A percentile compares a stretch with the other conserved stretches of the same genome.
These are phyloP conservation scores for Hyaloscypha hepaticicola DNA, from an alignment of 495 filamentous ascomycete species.

Conservation along the genomic window DNA sequence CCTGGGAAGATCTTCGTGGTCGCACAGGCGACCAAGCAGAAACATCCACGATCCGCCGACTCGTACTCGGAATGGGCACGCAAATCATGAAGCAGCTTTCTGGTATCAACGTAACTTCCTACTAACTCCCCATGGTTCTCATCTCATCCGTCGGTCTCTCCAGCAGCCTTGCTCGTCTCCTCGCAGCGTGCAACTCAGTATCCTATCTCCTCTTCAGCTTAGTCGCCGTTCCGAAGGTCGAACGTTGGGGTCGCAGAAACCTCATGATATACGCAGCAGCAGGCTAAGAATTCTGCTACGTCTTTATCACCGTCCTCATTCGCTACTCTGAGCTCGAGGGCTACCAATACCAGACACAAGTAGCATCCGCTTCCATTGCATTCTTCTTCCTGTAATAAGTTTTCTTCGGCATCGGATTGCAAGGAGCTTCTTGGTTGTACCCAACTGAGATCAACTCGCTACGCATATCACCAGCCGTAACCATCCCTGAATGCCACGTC, in stretches of 20 bases:
- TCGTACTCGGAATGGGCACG: too few relatives aligned
- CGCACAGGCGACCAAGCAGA: not conserved
- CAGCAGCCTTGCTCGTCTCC: conserved; percentile 2
- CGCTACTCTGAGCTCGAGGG: conserved; percentile 40
- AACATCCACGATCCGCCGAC: too few relatives aligned
- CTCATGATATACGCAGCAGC: conserved; percentile 58
- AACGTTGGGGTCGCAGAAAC: conserved; percentile 54
- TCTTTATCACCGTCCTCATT: conserved; percentile 57
- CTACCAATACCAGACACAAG: conserved; percentile 24
- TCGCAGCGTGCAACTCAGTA: conserved; percentile 11
- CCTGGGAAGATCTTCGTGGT: conserved; percentile 7
- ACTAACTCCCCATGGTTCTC: conserved; percentile 13
- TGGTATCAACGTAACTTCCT: too few relatives aligned
- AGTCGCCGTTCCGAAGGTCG: conserved; percentile 51
- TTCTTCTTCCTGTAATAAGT: conserved; percentile 37
- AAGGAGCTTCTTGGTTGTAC: not conserved
- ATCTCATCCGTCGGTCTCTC: conserved; percentile 42
- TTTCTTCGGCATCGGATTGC: not conserved
- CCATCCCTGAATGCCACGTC: not conserved
- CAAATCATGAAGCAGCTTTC: conserved; percentile 28
- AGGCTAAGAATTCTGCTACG: conserved; percentile 54
- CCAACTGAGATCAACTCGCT: not conserved
- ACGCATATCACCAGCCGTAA: not conserved
- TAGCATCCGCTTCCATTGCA: conserved; percentile 38
- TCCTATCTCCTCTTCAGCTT: conserved; percentile 24